Conservation (phyloP, 176 grass and related monocot species). For the Musa beccarii region DNA sequence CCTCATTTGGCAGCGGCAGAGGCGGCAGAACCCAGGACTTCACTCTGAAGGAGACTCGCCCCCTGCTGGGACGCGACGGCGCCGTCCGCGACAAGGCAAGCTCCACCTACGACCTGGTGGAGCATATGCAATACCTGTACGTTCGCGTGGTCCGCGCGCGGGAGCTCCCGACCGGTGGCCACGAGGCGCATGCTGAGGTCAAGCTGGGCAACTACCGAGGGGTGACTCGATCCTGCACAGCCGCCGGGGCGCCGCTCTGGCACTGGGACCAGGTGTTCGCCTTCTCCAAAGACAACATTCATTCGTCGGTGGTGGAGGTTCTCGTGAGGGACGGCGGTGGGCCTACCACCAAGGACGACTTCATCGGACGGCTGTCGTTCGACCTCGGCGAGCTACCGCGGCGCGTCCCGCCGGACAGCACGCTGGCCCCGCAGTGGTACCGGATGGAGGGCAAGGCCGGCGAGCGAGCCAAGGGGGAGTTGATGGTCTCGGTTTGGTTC, state of each 20-base stretch:
- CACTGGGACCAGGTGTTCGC: slow-evolving; percentile 83
- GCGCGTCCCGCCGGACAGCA: slow-evolving; percentile 74
- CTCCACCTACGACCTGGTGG: slow-evolving; percentile 80
- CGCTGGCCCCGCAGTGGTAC: slow-evolving; percentile 89
- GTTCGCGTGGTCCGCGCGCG: slow-evolving; percentile 76
- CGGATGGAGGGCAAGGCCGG: slow-evolving; percentile 71
- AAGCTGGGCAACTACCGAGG: slow-evolving; percentile 93
- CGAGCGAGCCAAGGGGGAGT: slow-evolving; percentile 38
- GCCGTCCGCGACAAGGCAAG: slow-evolving; percentile 46
- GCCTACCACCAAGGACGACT: slow-evolving; percentile 41
- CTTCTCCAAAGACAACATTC: slow-evolving; percentile 80
- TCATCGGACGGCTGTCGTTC: slow-evolving; percentile 66
- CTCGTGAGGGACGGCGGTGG: slow-evolving; percentile 47
- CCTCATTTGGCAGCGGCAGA: slow-evolving; percentile 26
- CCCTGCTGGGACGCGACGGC: slow-evolving; percentile 44
- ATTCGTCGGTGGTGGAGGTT: slow-evolving; percentile 67
- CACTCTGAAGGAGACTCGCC: slow-evolving; percentile 70
- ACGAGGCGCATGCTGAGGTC: slow-evolving; percentile 66
- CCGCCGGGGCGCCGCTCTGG: slow-evolving; percentile 16
- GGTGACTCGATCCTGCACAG: slow-evolving; percentile 38
- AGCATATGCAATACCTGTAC: slow-evolving; percentile 91
- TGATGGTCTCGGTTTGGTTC: slow-evolving; percentile 73
- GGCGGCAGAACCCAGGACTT: slow-evolving; percentile 37
- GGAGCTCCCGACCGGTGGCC: slow-evolving; percentile 27
- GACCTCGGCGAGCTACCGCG: slow-evolving; percentile 76